A percentile compares a stretch with the other conserved stretches of the same genome.
Evolutionary conservation across 176 grass and related monocot species (phyloP).

Genomic region (Cenchrus americanus): DNA sequence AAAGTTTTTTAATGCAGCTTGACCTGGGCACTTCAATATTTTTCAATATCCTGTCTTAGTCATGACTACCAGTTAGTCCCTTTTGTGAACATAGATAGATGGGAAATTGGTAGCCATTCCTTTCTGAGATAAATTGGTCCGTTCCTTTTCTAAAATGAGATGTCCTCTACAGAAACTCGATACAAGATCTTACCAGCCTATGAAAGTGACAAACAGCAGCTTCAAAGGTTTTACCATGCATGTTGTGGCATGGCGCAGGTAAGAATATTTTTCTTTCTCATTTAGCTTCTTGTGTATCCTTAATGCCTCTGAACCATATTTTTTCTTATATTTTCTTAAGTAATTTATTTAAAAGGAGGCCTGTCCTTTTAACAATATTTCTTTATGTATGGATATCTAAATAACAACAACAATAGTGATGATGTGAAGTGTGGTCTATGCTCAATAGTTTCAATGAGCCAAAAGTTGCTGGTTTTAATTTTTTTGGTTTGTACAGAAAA

Average conservation of each 20-base stretch:
- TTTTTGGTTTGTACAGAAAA: constrained; percentile 5
- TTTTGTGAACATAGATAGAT: constrained; percentile 3
- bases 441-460: not conserved
- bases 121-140: not conserved
- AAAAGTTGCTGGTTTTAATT: constrained; percentile 2
- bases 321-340: not conserved
- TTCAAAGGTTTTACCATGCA: constrained; percentile 78
- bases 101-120: not conserved
- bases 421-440: not conserved
- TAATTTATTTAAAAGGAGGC: not conserved
- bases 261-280: constrained; percentile 14
- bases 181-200: constrained; percentile 68
- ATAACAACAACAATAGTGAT: not conserved
- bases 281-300: not conserved
- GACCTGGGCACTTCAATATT: not conserved
- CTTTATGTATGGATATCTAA: constrained; percentile 12
- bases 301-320: not conserved
- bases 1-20: constrained; percentile 15
- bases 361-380: not conserved
- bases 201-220: constrained; percentile 89
- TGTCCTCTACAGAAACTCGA: constrained; percentile 53
- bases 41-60: not conserved
- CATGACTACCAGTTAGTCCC: not conserved
- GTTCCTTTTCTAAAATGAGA: constrained; percentile 38
- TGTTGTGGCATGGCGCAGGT: constrained; percentile 86